Conservation (phyloP, 495 filamentous ascomycete species). For the Saxophila tyrrhenica region DNA sequence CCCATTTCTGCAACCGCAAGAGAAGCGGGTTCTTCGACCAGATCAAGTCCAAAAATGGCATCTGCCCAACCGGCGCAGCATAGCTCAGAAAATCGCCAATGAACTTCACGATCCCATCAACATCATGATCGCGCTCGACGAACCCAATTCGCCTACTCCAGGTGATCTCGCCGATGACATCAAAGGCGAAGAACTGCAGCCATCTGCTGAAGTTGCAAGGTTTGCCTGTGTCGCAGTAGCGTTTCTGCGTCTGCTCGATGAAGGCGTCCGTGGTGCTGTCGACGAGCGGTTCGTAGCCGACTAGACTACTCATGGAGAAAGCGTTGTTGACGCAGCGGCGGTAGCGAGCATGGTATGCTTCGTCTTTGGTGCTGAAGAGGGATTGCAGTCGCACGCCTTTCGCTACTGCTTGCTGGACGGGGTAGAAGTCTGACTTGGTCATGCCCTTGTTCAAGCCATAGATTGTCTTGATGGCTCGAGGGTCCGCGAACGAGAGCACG, state of each 20-base stretch:
- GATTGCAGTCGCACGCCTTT: constrained; percentile 55
- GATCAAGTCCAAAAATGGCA: constrained; percentile 13
- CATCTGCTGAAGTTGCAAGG: constrained; percentile 57
- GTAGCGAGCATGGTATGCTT: constrained; percentile 60
- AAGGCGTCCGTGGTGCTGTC: constrained; percentile 54
- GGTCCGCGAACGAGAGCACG: constrained; percentile 29
- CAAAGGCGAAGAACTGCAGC: constrained; percentile 49
- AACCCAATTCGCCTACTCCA: constrained; percentile 33
- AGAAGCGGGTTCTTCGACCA: constrained; percentile 15
- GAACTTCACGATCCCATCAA: constrained; percentile 28
- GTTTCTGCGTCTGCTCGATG: constrained; percentile 46
- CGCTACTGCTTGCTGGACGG: constrained; percentile 50
- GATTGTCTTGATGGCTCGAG: constrained; percentile 14
- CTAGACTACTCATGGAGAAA: constrained; percentile 61
- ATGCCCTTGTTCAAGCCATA: constrained; percentile 16
- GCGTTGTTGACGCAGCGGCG: constrained; percentile 57
- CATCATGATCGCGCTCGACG: constrained; percentile 30
- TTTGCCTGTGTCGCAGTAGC: constrained; percentile 42
- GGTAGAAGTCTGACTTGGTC: constrained; percentile 19
- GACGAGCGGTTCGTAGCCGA: constrained; percentile 65
- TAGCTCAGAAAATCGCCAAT: constrained; percentile 6
- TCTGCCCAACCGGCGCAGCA: constrained; percentile 12
- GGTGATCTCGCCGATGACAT: constrained; percentile 33
- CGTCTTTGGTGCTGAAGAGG: constrained; percentile 69
- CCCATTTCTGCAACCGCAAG: constrained; percentile 24